Evolutionary conservation across 2,329 filamentous ascomycete genomes (phyloP), one percentile per base, ranked within the genome.

Genomic region (Paraphoma chrysanthemicola): DNA sequence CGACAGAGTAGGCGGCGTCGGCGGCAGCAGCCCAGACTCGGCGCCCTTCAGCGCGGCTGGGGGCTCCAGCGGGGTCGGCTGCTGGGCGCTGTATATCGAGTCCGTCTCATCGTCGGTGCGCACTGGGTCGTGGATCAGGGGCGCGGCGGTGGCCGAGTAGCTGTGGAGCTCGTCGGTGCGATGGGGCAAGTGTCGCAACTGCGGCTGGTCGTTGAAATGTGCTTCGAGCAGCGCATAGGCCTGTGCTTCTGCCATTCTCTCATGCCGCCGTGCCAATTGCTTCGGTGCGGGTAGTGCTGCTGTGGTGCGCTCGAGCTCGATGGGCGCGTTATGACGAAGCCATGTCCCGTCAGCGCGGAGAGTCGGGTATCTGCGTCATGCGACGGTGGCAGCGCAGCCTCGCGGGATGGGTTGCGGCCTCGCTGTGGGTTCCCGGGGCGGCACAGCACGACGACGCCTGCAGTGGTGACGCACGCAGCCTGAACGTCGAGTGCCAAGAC

Each of bases 1-100:
- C 29, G 70, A 72, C 51, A 71, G 73, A 6, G 77, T 79, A 11
- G 80, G 80, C 30, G 80, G 80, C 10, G 80, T 82, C 10, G 79
- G 79, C 39, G 80, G 80, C n/a, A 82, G 72, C 16, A 82, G 72
- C 38, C 75, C 77, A 46, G 65, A 72, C 53, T 76, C 71, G 56
- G 74, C 60, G 30, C 65, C 62, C 49, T 58, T 66, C 46, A 69
- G 44, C 17, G 65, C 43, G 47, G 54, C 60, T 1, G 73, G 69
- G 33, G 72, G 73, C 18, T 66, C 64, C 14, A 76, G 64, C 30
- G 70, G 70, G 14, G 71, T 68, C 16, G 56, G 58, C 39, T 72
- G 57, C 53, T 68, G 62, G 58, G 23, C 23, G 23, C 23, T 23
- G 23, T 23, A 23, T 23, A 23, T 23, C 23, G 23, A 23, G 23